A percentile compares a stretch with the other conserved stretches of the same genome.
These are phyloP conservation scores for Vigna mungo DNA, from an alignment of 306 rosid species.

Conservation along the genomic window DNA sequence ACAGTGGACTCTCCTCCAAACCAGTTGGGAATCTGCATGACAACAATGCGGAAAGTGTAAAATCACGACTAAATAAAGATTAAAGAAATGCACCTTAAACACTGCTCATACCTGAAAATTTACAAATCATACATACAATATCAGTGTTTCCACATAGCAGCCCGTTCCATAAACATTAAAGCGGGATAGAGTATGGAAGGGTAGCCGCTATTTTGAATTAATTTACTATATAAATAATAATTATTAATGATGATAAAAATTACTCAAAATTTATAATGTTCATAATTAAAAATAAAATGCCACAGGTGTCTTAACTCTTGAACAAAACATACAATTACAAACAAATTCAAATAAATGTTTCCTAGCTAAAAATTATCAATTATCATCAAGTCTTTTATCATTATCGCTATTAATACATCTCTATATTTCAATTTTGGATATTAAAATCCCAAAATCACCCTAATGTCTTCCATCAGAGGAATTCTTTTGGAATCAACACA, in stretches of 20 bases:
- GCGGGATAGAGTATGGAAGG: not conserved
- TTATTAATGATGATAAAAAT: not conserved
- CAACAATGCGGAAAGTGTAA: not conserved
- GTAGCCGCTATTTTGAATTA: not conserved
- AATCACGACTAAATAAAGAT: not conserved
- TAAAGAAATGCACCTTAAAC: constrained; percentile 26
- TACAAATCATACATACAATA: constrained; percentile 8
- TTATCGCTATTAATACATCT: not conserved
- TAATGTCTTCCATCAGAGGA: not conserved
- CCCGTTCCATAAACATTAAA: not conserved
- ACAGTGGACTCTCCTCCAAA: constrained; percentile 68
- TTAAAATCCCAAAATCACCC: not conserved
- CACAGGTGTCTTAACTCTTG: not conserved
- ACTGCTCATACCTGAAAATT: constrained; percentile 10
- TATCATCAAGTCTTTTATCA: not conserved
- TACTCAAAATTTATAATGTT: no score
- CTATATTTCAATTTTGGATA: not conserved
- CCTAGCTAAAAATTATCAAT: not conserved
- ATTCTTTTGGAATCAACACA: not conserved
- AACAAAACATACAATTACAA: not conserved
- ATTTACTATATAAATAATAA: no score
- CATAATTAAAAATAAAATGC: not conserved
- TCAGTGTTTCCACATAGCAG: not conserved
- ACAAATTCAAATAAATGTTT: not conserved
- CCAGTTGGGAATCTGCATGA: constrained; percentile 87